Base-by-base conservation (phyloP, 345 rosid genomes). In the Hirschfeldia incana region DNA sequence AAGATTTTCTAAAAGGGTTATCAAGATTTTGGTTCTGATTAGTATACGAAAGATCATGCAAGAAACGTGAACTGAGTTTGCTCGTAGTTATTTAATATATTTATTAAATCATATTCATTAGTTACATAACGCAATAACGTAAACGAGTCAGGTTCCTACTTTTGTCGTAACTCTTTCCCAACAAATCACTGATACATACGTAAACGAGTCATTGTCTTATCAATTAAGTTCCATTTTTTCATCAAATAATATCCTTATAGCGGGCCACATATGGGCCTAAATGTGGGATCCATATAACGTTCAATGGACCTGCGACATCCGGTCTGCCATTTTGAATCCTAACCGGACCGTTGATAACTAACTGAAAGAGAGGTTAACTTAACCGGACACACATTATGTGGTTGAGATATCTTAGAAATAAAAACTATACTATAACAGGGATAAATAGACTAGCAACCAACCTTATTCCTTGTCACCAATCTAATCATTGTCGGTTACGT, bases 401-500 rank as follows among this genome's bases (percentile, higher is more conserved):
- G 26, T 51, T 61, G 8, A 32, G 69, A 32, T 30, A 37, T 53
- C 6, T 60, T 17, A 9, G 72, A 34, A 44, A 62, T 28, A 46
- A 66, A 1, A 44, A 44, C n/a, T 39, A 55, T 51, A 29, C 29
- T 8, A 53, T 15, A 12, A 10, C 15, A 1, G 32, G 46, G 60
- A 78, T 8, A 58, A 72, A 72, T 42, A 66, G 37, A 55, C 51
- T 58, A 37, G 32, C 69, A 73, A 73, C 65, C 78, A 60, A 79
- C 74, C 74, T 66, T 67, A 73, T 73, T 59, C 72, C 55, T 79
- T 33, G 67, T 80, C 71, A 80, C 53, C 66, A 62, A 33, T 69
- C 72, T 70, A 75, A 75, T 69, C 61, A 80, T 80, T 74, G 67
- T 74, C 11, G 75, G 69, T 11, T 78, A 78, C 73, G 78, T 79